These are phyloP conservation scores for Myriosclerotinia curreyana DNA, from an alignment of 2,329 filamentous ascomycete genomes.

Conservation along the genomic window DNA sequence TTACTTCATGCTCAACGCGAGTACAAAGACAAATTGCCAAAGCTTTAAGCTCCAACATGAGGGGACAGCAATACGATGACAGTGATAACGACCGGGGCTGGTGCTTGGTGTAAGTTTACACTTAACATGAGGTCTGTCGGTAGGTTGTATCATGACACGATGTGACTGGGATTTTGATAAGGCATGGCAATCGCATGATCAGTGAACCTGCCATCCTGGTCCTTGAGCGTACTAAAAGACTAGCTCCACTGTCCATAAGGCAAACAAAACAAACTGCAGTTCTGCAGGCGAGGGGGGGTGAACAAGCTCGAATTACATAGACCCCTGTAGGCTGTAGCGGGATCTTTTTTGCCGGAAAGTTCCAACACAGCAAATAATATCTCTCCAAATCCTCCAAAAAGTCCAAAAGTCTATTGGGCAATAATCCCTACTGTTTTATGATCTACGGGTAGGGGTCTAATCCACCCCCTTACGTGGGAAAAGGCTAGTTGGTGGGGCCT, in stretches of 20 bases:
- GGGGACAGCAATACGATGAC: background rate
- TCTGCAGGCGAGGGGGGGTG: constrained; percentile 11
- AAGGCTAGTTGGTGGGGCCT: constrained; percentile 2
- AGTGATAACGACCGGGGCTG: too few relatives aligned
- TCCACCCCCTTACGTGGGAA: background rate
- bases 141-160: constrained; percentile 2
- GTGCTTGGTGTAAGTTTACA: background rate
- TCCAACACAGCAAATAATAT: too few relatives aligned
- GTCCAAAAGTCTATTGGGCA: too few relatives aligned
- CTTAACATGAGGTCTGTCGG: background rate
- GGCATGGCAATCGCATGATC: constrained; percentile 18
- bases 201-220: constrained; percentile 17
- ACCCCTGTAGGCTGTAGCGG: too few relatives aligned
- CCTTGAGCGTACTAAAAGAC: constrained; percentile 6
- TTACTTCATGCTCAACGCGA: background rate
- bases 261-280: constrained; percentile 11
- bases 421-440: too few relatives aligned
- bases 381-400: too few relatives aligned
- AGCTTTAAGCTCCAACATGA: background rate
- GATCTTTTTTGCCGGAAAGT: too few relatives aligned
- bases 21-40: background rate
- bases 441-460: too few relatives aligned
- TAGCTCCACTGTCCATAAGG: constrained; percentile 15
- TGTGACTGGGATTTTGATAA: constrained; percentile 1
- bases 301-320: too few relatives aligned